These are phyloP conservation scores for Citrullus colocynthis DNA, from an alignment of 306 rosid genomes.

Conservation along the genomic window DNA sequence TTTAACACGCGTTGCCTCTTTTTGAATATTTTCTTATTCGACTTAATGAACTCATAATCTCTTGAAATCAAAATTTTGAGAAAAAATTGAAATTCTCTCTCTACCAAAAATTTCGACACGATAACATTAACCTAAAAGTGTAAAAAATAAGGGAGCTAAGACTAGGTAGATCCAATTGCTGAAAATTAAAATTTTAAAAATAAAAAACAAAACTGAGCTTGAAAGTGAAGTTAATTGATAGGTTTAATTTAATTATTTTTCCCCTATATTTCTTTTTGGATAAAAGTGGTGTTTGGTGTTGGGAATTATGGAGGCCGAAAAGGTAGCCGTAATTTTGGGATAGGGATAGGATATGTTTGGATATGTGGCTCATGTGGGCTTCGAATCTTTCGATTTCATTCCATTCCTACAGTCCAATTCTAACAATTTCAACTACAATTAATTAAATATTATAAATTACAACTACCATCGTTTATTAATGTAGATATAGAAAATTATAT, in stretches of 20 bases:
- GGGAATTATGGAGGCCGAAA: not conserved
- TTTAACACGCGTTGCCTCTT: too few relatives aligned
- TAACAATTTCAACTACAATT: not conserved
- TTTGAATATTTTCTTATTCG: too few relatives aligned
- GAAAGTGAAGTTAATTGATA: not conserved
- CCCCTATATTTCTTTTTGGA: not conserved
- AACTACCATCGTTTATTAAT: too few relatives aligned
- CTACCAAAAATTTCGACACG: too few relatives aligned
- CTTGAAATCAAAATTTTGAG: too few relatives aligned
- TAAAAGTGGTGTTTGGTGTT: not conserved
- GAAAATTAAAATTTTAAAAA: not conserved
- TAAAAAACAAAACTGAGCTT: not conserved
- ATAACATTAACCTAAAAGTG: too few relatives aligned
- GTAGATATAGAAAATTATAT: too few relatives aligned
- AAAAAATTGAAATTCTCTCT: too few relatives aligned
- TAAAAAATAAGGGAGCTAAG: not conserved
- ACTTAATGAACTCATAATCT: too few relatives aligned
- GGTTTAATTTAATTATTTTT: not conserved
- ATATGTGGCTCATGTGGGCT: not conserved
- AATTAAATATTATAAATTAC: too few relatives aligned
- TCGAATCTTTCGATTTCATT: not conserved
- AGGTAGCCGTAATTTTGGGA: not conserved
- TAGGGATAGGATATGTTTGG: conserved; percentile 1
- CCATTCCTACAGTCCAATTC: not conserved
- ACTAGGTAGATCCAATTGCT: not conserved